Evolutionary conservation across 805 yeast genomes (phyloP).

Genomic region (Myxozyma vanderwaltii): DNA sequence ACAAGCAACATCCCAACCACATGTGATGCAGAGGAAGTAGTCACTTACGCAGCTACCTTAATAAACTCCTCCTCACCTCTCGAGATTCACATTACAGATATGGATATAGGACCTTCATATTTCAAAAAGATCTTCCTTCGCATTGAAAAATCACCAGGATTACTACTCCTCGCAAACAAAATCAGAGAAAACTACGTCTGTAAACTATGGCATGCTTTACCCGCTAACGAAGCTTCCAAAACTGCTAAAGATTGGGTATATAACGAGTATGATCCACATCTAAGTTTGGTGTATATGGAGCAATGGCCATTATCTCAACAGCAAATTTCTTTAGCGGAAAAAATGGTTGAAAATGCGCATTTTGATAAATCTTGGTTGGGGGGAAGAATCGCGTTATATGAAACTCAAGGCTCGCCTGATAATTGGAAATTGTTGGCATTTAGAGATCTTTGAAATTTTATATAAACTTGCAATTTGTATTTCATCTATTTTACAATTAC

Average conservation of each 20-base stretch:
- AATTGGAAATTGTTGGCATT: slow-evolving; percentile 68
- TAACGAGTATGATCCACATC: slow-evolving; percentile 67
- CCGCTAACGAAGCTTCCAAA: slow-evolving; percentile 45
- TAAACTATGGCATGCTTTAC: slow-evolving; percentile 43
- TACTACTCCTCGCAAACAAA: slow-evolving; percentile 53
- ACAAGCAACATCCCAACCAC: slow-evolving; percentile 58
- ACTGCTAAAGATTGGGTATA: slow-evolving; percentile 58
- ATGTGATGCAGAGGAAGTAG: slow-evolving; percentile 57
- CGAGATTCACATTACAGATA: slow-evolving; percentile 46
- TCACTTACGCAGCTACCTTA: slow-evolving; percentile 51
- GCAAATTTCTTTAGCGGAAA: slow-evolving; percentile 60
- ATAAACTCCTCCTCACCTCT: slow-evolving; percentile 53
- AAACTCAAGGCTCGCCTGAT: slow-evolving; percentile 69
- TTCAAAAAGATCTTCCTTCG: slow-evolving; percentile 59
- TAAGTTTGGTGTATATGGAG: slow-evolving; percentile 69
- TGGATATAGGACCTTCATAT: slow-evolving; percentile 52
- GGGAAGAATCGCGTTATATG: slow-evolving; percentile 66
- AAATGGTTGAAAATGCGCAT: slow-evolving; percentile 63
- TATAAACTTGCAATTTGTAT: too few relatives aligned
- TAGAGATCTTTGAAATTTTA: slow-evolving; percentile 37
- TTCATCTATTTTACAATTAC: too few relatives aligned
- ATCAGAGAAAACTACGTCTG: slow-evolving; percentile 45
- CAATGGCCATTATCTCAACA: slow-evolving; percentile 69
- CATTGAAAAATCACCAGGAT: slow-evolving; percentile 50
- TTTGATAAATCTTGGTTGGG: slow-evolving; percentile 73